A percentile compares a stretch with the other conserved stretches of the same genome.
Evolutionary conservation across 257 asterid genomes (phyloP).

Genomic region (Pogostemon cablin): DNA sequence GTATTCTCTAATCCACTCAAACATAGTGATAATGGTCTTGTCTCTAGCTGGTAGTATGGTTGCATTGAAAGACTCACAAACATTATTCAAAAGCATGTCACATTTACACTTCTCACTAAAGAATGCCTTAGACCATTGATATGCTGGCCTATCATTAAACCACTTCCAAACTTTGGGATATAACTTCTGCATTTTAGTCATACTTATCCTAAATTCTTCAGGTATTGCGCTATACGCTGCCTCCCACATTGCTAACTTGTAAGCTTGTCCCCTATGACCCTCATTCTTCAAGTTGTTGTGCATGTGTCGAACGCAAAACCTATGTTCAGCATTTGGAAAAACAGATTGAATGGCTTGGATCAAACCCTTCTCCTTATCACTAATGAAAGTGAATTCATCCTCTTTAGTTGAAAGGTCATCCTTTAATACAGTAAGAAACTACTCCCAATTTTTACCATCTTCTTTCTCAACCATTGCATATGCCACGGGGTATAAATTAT

Average conservation of each 20-base stretch:
- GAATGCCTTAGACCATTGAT: neutral
- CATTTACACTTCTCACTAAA: neutral
- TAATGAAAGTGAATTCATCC: neutral
- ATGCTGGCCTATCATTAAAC: neutral
- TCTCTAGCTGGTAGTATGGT: neutral
- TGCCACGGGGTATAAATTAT: too few relatives aligned
- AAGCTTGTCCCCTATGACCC: neutral
- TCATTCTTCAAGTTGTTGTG: neutral
- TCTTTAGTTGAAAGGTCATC: neutral
- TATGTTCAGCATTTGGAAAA: neutral
- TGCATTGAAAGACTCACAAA: neutral
- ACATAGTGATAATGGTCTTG: too few relatives aligned
- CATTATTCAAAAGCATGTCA: neutral
- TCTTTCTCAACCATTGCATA: neutral
- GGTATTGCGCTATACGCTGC: neutral
- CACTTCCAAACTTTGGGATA: neutral
- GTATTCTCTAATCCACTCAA: neutral
- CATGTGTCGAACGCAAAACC: neutral
- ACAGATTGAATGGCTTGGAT: neutral
- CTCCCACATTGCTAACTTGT: neutral
- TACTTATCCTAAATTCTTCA: neutral
- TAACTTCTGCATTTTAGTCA: neutral
- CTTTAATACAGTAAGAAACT: neutral
- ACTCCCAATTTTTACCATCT: neutral
- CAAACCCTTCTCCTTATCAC: neutral